Base-by-base conservation (phyloP, 345 rosid genomes). In the Syzygium aqueum region DNA sequence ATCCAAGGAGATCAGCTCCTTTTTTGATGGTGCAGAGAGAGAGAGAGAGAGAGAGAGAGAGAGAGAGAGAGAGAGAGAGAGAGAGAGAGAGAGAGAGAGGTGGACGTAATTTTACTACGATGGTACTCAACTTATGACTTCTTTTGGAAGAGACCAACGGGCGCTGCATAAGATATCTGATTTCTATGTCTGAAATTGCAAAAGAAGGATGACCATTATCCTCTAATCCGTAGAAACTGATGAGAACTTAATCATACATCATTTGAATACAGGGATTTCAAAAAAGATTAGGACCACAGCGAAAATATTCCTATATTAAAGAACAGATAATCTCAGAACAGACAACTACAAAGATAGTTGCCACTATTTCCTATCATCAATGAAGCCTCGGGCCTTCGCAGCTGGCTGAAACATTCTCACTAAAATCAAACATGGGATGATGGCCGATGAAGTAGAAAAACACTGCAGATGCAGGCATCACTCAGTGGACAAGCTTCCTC, bases 401-500 rank as follows among this genome's bases (percentile, higher is more conserved):
- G 78, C 78, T 17, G 78, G 46, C 78, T 25, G 5, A 11, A 30
- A 67, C 46, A 30, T 67, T 67, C 19, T 67, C 46, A 9, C 80
- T 73, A 37, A 37, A 73, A 5, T 73, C 82, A 73, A 73, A 5
- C 13, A 37, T 5, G 49, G 80, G 14, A 73, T 73, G 82, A 37
- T 7, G 49, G 49, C 49, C 25, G 3, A 37, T 11, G 14, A 73
- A 37, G 49, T 37, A 73, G 82, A 73, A 19, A 73, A 37, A 9
- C 14, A 5, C 10, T 73, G 49, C 27, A 8, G 49, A 73, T 84
- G 12, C 65, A 53, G 65, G 49, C 49, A 49, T 12, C 43, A 78
- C 88, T 94, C 92, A 97, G 85, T 89, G 87, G 56, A 95, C 84
- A 30, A 97, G 94, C 88, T 95, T 95, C 90, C 94, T 95, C 91